Base-by-base conservation (phyloP, 2,329 filamentous ascomycete genomes). In the Trichoderma aggressivum region DNA sequence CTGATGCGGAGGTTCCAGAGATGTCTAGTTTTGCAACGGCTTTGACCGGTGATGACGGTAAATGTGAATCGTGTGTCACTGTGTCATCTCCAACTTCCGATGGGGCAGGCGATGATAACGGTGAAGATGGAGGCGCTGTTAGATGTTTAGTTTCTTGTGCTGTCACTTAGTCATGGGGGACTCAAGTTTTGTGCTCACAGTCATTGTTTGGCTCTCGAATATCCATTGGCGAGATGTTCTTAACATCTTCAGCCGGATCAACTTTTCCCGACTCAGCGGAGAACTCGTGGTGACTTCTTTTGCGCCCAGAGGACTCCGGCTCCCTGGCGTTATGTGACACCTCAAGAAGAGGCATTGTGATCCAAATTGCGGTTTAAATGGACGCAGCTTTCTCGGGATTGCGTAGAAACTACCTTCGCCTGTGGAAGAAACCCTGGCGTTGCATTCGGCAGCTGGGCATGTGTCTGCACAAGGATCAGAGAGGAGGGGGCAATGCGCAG, bases 251-350 rank as follows among this genome's bases (percentile, higher is more conserved):
- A 1, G 71, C 71, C 3, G 66, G 64, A 24, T 80, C 76, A 28
- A 73, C 62, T 66, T 77, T 77, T n/a, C 76, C 66, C 26, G 78
- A 72, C 28, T 82, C 78, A 11, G 77, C 80, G 3, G 81, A 74
- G 72, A 82, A 87, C 36, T 86, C 83, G 53, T 84, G 80, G 73
- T 86, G 84, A 55, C 79, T 83, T 71, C 85, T 79, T 77, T 88
- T 87, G 65, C 82, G 80, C 61, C 79, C 78, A 32, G 78, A 78
- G 24, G 78, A 74, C 64, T 86, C 83, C 28, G 81, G 78, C 75
- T 85, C 84, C 76, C 83, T 82, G 34, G 86, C 80, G 72, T 87
- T 87, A 14, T 81, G 78, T 21, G 85, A 84, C 76, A 86, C 80
- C 67, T 82, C 80, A 58, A 82, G 78, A 30, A 88, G 79, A 76